A percentile compares a stretch with the other conserved stretches of the same genome.
Evolutionary conservation across 179 eudicot genomes (phyloP).

Genomic region (Amaranthus tricolor): DNA sequence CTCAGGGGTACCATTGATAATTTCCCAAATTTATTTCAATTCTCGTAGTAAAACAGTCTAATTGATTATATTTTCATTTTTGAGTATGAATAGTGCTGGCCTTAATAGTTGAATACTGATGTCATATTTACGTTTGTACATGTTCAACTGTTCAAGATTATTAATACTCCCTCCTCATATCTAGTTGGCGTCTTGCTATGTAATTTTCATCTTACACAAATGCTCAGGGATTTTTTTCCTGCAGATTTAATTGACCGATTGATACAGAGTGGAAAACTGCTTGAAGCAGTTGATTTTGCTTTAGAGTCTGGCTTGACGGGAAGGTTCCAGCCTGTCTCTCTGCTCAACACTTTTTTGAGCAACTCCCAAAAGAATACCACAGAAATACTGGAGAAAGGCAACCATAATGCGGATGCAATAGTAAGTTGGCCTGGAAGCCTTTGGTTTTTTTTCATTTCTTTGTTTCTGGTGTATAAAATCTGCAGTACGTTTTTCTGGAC

Average conservation of each 20-base stretch:
- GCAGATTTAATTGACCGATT: conserved; percentile 52
- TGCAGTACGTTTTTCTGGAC: no score
- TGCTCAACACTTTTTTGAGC: conserved; percentile 40
- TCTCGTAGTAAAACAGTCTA: no score
- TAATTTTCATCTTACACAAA: no score
- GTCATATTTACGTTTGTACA: no score
- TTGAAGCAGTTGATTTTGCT: conserved; percentile 54
- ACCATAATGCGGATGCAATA: conserved; percentile 30
- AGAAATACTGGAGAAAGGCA: conserved; percentile 37
- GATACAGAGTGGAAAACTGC: conserved; percentile 48
- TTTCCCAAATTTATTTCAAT: no score
- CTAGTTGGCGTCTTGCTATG: no score
- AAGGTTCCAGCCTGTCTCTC: conserved; percentile 40
- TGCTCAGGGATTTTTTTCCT: background rate
- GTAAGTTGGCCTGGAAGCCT: conserved; percentile 27
- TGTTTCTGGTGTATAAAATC: background rate
- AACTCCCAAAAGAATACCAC: conserved; percentile 31
- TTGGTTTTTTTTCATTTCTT: background rate
- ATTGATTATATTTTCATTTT: no score
- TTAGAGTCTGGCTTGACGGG: conserved; percentile 44
- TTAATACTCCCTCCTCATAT: no score
- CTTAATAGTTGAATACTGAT: no score
- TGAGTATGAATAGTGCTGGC: no score
- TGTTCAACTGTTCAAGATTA: no score
- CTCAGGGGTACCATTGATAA: no score